Conservation (phyloP, 1,284 basidiomycete genomes). For the Mycosarcoma maydis region DNA sequence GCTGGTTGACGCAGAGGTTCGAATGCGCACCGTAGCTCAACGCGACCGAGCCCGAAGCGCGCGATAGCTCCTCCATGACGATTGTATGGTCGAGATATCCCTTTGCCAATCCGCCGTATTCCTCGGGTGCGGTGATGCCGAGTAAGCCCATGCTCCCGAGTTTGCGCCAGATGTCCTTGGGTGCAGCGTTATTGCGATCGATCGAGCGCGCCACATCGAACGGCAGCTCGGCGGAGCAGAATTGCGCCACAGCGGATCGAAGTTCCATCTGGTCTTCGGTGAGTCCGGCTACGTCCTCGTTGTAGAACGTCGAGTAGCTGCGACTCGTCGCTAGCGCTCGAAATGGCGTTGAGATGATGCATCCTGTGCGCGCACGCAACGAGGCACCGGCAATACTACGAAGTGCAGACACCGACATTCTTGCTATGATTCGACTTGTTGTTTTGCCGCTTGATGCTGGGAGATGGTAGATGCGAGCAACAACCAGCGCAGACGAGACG, state of each 20-base stretch:
- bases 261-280: slow-evolving; percentile 49
- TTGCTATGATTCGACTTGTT: not conserved
- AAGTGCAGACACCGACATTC: not conserved
- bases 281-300: slow-evolving; percentile 46
- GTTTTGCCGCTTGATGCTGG: not conserved
- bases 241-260: slow-evolving; percentile 46
- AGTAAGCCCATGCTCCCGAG: slow-evolving; percentile 60
- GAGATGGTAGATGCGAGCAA: no score
- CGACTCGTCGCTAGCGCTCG: not conserved
- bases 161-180: slow-evolving; percentile 56
- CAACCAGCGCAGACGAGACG: no score
- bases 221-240: slow-evolving; percentile 42
- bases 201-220: slow-evolving; percentile 42
- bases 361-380: not conserved
- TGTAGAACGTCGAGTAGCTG: slow-evolving; percentile 44
- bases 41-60: slow-evolving; percentile 87
- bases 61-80: slow-evolving; percentile 74
- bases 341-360: no score
- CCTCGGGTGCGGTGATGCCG: slow-evolving; percentile 58
- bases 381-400: not conserved
- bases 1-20: slow-evolving; percentile 71
- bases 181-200: slow-evolving; percentile 47
- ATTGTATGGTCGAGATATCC: slow-evolving; percentile 60
- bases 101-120: slow-evolving; percentile 52
- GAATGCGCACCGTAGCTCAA: slow-evolving; percentile 89